Base-by-base conservation (phyloP, 2,329 filamentous ascomycete species). In the Trichophyton simii region DNA sequence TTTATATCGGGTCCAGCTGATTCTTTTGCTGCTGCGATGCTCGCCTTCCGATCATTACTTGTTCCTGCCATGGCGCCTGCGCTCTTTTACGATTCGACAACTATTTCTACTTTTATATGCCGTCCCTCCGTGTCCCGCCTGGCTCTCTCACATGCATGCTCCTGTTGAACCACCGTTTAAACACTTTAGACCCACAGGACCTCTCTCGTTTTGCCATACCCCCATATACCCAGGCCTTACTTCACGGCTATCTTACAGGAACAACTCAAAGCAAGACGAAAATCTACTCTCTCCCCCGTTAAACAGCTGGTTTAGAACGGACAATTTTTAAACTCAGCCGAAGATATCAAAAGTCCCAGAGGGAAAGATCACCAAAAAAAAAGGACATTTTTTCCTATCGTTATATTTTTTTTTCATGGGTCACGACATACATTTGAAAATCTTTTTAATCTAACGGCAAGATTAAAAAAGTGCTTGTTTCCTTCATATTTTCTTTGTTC, bases 391-490 rank as follows among this genome's bases (percentile, higher is more conserved):
- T 54, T 54, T 34, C 22, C 28, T 31, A 54, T 54, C 50, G 18
- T 34, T 54, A 54, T 54, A 54, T 54, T 36, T 36, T 36, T 54
- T 36, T 36, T 54, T 54, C 50, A 54, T 54, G 50, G 50, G 50
- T 54, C 20, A 54, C 50, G 50, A 54, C 50, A 54, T 54, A 54
- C 50, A 54, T 31, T 31, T 54, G 22, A 25, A 25, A 54, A 54
- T 54, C 50, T 54, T 54, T 54, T 54, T 54, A 54, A 54, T 54
- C 50, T 54, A 54, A 54, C 25, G 50, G 50, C 50, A 54, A 54
- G 50, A 54, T 54, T 54, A 54, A 54, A 54, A 54, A 54, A 54
- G 50, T 54, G 13, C n/a, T 54, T 34, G 22, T 54, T 54, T 34
- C 50, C 50, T 13, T 22, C 28, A 28, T 13, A 31, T 31, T 48